Evolutionary conservation across 2,329 filamentous ascomycete genomes (phyloP).

Genomic region (Ophiostoma fasciatum): DNA sequence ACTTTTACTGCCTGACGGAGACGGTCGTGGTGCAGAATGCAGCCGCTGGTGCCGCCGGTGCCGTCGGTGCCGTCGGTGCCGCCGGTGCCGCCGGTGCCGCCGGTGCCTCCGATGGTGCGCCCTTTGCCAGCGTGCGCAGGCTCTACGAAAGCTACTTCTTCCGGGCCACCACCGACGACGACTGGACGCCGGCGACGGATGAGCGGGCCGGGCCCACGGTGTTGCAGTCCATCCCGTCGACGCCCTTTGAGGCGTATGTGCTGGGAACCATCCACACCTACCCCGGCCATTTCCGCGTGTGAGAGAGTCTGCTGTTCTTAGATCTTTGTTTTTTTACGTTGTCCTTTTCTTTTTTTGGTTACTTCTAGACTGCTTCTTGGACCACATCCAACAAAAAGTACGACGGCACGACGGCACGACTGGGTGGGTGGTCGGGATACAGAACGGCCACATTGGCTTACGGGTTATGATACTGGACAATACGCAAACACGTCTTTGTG

Average conservation of each 20-base stretch:
- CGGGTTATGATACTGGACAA: too few relatives aligned
- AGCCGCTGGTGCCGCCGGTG: neutral
- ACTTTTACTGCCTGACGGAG: conserved; percentile 24
- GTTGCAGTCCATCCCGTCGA: conserved; percentile 21
- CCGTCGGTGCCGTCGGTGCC: neutral
- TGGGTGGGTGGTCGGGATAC: too few relatives aligned
- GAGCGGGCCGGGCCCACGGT: conserved; percentile 8
- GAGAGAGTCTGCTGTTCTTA: too few relatives aligned
- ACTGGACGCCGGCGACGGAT: conserved; percentile 18
- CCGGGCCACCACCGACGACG: conserved; percentile 25
- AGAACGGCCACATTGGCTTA: too few relatives aligned
- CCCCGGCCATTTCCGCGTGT: conserved; percentile 14
- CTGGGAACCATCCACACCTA: conserved; percentile 22
- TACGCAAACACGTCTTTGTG: too few relatives aligned
- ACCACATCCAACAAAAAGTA: neutral
- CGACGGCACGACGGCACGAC: neutral
- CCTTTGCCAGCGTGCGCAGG: neutral
- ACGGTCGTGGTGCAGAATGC: neutral
- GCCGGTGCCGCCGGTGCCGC: neutral
- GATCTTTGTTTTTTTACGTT: neutral
- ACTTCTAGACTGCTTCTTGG: neutral
- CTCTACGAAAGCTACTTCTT: conserved; percentile 26
- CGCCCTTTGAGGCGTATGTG: conserved; percentile 26
- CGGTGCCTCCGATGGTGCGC: neutral
- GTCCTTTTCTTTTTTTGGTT: neutral